Percentiles rank a stretch among this genome's conserved stretches.
Conservation (phyloP, 805 yeast species). For the Hanseniaspora clermontiae region DNA sequence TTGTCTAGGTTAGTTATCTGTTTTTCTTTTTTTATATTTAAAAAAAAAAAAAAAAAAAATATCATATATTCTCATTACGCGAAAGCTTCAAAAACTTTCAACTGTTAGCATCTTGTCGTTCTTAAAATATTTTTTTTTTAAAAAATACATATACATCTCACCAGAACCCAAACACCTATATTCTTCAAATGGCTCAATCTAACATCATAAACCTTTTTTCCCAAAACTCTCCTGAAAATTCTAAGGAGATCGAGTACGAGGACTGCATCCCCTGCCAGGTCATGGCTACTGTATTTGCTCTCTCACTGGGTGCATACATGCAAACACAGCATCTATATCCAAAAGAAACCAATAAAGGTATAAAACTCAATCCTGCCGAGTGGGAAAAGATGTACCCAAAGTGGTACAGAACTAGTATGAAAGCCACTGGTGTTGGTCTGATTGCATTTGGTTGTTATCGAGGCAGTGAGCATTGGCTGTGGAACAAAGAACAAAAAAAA, state of each 20-base stretch:
- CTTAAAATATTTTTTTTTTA: too few relatives aligned
- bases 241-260: slow-evolving; percentile 30
- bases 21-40: too few relatives aligned
- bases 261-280: slow-evolving; percentile 61
- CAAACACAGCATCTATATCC: slow-evolving; percentile 37
- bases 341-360: slow-evolving; percentile 24
- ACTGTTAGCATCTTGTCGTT: too few relatives aligned
- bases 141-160: background rate
- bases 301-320: slow-evolving; percentile 53
- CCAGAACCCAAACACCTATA: background rate
- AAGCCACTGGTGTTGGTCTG: slow-evolving; percentile 42
- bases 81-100: too few relatives aligned
- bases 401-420: slow-evolving; percentile 52
- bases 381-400: slow-evolving; percentile 33
- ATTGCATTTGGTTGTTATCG: slow-evolving; percentile 48
- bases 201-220: slow-evolving; percentile 4
- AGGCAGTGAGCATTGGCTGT: slow-evolving; percentile 50
- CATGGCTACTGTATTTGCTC: slow-evolving; percentile 45
- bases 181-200: background rate
- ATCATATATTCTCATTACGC: too few relatives aligned
- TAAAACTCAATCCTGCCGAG: slow-evolving; percentile 21
- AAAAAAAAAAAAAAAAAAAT: too few relatives aligned
- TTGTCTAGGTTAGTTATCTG: too few relatives aligned
- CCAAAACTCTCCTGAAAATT: slow-evolving; percentile 13
- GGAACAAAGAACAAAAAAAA: slow-evolving; percentile 28